Conservation (phyloP, 495 filamentous ascomycete species). For the Aspergillus incahuasiensis region DNA sequence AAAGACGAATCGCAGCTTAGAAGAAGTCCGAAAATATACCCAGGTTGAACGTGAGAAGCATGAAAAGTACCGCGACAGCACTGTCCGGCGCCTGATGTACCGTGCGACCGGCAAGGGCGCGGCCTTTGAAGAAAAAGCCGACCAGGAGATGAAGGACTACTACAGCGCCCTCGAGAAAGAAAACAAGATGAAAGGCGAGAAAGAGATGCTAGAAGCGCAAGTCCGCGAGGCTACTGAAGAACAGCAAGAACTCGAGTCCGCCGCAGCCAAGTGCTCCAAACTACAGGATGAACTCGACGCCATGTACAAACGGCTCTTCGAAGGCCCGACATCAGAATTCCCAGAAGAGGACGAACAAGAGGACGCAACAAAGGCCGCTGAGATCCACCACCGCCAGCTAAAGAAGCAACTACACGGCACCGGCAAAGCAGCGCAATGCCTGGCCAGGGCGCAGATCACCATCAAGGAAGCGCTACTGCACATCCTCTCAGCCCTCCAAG, state of each 20-base stretch:
- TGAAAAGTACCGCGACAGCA: slow-evolving; percentile 6
- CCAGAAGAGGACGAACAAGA: slow-evolving; percentile 5
- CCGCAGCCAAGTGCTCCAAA: not conserved
- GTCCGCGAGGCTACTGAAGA: not conserved
- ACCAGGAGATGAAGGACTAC: slow-evolving; percentile 2
- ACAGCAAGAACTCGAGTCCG: not conserved
- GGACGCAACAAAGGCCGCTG: not conserved
- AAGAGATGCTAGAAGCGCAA: slow-evolving; percentile 4
- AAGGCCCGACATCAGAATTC: slow-evolving; percentile 1
- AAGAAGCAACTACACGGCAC: not conserved
- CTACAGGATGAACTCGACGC: not conserved
- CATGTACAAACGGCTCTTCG: not conserved
- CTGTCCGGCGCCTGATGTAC: slow-evolving; percentile 2
- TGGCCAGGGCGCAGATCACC: not conserved
- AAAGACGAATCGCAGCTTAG: not conserved
- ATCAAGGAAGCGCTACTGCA: not conserved
- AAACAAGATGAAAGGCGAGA: not conserved
- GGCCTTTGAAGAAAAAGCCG: slow-evolving; percentile 3
- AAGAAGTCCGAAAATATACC: not conserved
- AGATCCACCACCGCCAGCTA: not conserved
- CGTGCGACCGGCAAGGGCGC: not conserved
- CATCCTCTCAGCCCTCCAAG: not conserved
- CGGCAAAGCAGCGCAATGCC: not conserved
- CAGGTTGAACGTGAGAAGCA: slow-evolving; percentile 1
- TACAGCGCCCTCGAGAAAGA: slow-evolving; percentile 1